Conservation (phyloP, 1,284 basidiomycete genomes). For the Rhodotorula mucilaginosa region DNA sequence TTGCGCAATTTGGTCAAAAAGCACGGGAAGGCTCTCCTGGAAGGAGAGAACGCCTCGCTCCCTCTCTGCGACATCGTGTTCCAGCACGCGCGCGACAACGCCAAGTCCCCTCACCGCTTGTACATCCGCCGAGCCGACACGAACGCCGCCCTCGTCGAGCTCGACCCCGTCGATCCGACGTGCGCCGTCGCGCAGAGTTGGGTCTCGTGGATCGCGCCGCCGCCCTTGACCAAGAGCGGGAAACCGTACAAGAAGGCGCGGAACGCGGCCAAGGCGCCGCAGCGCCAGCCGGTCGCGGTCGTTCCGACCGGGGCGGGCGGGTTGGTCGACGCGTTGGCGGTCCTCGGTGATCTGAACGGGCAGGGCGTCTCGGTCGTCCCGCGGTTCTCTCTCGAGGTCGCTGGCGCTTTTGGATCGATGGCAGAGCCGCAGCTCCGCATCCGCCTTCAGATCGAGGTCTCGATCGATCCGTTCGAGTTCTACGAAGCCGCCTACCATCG, state of each 20-base stretch:
- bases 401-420: background rate
- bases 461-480: conserved; percentile 11
- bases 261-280: background rate
- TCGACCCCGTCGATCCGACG: conserved; percentile 26
- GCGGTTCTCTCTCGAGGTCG: background rate
- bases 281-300: background rate
- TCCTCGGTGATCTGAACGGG: background rate
- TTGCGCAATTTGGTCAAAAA: background rate
- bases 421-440: too few relatives aligned
- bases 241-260: conserved; percentile 12
- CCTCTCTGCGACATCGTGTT: conserved; percentile 3
- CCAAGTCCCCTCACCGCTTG: conserved; percentile 15
- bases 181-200: conserved; percentile 2
- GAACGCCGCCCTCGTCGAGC: conserved; percentile 14
- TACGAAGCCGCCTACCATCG: conserved; percentile 3
- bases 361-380: conserved; percentile 11
- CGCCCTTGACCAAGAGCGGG: conserved; percentile 16
- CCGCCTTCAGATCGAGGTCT: conserved; percentile 13
- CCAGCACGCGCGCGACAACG: background rate
- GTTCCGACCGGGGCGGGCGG: conserved; percentile 19
- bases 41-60: too few relatives aligned
- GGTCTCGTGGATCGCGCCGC: conserved; percentile 8
- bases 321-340: conserved; percentile 28
- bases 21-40: background rate
- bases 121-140: conserved; percentile 5